Evolutionary conservation across 2,329 filamentous ascomycete species (phyloP).

Genomic region (Penicillium sp.): DNA sequence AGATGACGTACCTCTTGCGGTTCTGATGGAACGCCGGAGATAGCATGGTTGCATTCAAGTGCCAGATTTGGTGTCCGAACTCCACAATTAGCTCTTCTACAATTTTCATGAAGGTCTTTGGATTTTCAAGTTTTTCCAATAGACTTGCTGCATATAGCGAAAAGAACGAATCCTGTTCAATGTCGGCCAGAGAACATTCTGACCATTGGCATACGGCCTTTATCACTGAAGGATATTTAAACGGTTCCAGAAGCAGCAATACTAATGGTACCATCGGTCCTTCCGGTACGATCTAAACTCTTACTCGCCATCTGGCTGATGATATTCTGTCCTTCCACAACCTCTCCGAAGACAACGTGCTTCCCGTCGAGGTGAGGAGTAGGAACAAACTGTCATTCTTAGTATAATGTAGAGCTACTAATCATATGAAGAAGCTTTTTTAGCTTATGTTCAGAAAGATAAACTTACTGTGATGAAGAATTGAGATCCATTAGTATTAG

Average conservation of each 20-base stretch:
- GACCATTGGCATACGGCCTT: too few relatives aligned
- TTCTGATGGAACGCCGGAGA: slow-evolving; percentile 44
- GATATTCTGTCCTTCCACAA: slow-evolving; percentile 48
- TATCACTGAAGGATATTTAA: too few relatives aligned
- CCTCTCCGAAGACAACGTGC: slow-evolving; percentile 60
- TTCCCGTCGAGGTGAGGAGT: slow-evolving; percentile 58
- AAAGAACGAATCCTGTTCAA: too few relatives aligned
- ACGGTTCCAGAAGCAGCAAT: slow-evolving; percentile 7
- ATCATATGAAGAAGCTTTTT: too few relatives aligned
- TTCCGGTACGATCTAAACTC: slow-evolving; percentile 6
- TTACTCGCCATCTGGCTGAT: slow-evolving; percentile 49
- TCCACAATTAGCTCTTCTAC: too few relatives aligned
- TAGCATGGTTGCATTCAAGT: background rate
- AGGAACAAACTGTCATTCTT: slow-evolving; percentile 36
- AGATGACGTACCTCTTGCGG: slow-evolving; percentile 54
- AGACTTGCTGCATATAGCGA: too few relatives aligned
- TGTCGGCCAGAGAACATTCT: too few relatives aligned
- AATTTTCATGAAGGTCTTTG: too few relatives aligned
- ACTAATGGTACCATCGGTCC: slow-evolving; percentile 7
- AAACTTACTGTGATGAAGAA: slow-evolving; percentile 59
- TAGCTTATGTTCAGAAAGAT: too few relatives aligned
- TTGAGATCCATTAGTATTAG: slow-evolving; percentile 74
- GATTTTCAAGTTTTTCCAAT: too few relatives aligned
- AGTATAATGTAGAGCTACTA: background rate
- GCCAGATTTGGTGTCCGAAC: too few relatives aligned